These are phyloP conservation scores for Maudiozyma saulgeensis DNA, from an alignment of 805 yeast genomes.

Conservation along the genomic window DNA sequence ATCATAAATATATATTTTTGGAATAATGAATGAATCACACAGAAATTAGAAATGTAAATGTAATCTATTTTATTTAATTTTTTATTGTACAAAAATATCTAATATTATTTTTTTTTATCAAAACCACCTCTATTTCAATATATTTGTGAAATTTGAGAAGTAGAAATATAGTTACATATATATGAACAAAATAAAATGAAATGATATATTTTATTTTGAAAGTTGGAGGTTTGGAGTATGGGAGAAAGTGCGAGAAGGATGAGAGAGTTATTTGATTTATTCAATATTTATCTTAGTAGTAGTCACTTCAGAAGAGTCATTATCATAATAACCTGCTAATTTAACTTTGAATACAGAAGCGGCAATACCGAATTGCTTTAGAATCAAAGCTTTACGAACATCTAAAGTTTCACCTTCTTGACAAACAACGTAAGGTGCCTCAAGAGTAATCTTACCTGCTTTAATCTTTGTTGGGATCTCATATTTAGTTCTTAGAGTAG, in stretches of 20 bases:
- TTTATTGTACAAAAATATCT: conserved; percentile 2
- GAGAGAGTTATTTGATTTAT: neutral
- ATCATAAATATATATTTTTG: neutral
- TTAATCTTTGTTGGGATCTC: conserved; percentile 88
- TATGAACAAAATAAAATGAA: neutral
- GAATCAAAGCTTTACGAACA: conserved; percentile 81
- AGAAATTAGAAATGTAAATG: neutral
- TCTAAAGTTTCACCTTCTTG: conserved; percentile 70
- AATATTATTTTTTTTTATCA: neutral
- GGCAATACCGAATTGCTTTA: conserved; percentile 94
- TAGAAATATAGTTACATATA: neutral
- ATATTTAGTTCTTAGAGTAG: conserved; percentile 77
- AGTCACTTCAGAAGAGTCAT: conserved; percentile 36
- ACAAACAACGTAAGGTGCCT: conserved; percentile 73
- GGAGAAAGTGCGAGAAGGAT: too few species aligned
- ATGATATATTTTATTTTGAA: too few species aligned
- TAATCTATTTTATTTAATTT: neutral
- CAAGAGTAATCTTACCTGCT: conserved; percentile 75
- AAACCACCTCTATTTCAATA: too few species aligned
- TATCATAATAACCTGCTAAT: conserved; percentile 68
- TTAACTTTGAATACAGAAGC: conserved; percentile 82
- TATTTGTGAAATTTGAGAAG: too few species aligned
- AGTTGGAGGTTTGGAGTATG: too few species aligned
- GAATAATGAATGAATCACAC: too few species aligned
- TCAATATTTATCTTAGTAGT: conserved; percentile 30